Conservation (phyloP, 2,329 filamentous ascomycete species). For the Neophaeococcomyces mojaviensis region DNA sequence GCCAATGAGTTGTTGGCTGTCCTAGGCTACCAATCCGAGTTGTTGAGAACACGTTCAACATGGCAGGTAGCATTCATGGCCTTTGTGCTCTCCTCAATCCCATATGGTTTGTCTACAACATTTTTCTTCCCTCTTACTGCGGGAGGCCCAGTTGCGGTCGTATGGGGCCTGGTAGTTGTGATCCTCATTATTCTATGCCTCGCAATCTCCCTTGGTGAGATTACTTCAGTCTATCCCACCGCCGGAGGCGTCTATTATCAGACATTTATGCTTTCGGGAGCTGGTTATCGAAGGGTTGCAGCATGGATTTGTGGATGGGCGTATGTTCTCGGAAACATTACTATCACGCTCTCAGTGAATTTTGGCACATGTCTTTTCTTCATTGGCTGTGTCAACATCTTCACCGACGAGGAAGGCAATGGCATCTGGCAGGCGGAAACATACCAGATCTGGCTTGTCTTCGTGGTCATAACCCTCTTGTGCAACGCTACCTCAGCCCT, state of each 20-base stretch:
- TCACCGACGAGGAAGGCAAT: conserved; percentile 39
- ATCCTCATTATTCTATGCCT: conserved; percentile 65
- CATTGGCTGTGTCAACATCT: conserved; percentile 49
- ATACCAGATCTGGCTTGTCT: conserved; percentile 43
- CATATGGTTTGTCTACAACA: conserved; percentile 65
- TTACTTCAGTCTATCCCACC: conserved; percentile 69
- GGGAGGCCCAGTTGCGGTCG: conserved; percentile 61
- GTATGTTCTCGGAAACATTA: conserved; percentile 72
- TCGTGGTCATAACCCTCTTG: conserved; percentile 42
- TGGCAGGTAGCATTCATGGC: conserved; percentile 22
- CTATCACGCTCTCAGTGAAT: conserved; percentile 74
- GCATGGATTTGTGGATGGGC: conserved; percentile 70
- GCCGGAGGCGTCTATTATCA: conserved; percentile 73
- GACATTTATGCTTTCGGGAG: conserved; percentile 64
- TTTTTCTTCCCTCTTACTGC: conserved; percentile 59
- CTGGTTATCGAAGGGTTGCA: conserved; percentile 53
- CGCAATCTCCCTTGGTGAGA: conserved; percentile 63
- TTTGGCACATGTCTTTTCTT: conserved; percentile 58
- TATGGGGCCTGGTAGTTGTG: conserved; percentile 65
- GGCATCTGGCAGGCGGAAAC: conserved; percentile 37
- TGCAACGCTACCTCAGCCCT: conserved; percentile 46
- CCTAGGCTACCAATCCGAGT: conserved; percentile 18
- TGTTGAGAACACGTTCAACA: conserved; percentile 15
- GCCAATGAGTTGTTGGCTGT: conserved; percentile 16
- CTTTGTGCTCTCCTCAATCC: conserved; percentile 67